A percentile compares a stretch with the other conserved stretches of the same genome.
phyloP scores from a whole-genome alignment of 108 stramenopile species.

The Nitzschia inconspicua region DNA sequence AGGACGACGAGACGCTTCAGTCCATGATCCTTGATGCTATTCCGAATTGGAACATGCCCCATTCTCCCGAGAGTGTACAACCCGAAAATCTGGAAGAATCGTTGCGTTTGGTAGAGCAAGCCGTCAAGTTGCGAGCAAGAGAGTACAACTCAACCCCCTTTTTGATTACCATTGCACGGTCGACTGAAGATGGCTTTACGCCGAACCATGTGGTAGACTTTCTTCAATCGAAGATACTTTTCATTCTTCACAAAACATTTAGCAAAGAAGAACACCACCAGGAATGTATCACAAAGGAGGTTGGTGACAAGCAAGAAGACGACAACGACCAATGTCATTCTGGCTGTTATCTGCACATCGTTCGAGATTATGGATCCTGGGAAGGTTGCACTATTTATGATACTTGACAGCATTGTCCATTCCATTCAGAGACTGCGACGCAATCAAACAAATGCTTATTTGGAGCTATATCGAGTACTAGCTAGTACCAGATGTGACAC shows the following conservation, averaged over 20 bases:
- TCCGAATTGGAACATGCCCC: slow-evolving; percentile 39
- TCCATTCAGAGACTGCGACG: too few species aligned
- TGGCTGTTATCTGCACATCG: slow-evolving; percentile 13
- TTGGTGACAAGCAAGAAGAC: too few species aligned
- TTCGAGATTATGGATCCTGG: slow-evolving; percentile 47
- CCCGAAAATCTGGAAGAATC: slow-evolving; percentile 1
- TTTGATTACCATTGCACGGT: slow-evolving; percentile 50
- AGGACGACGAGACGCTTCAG: neutral
- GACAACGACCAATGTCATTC: neutral
- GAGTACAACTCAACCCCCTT: slow-evolving; percentile 26
- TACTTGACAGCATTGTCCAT: too few species aligned
- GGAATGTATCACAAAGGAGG: too few species aligned
- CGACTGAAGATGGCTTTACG: slow-evolving; percentile 49
- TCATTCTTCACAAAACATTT: slow-evolving; percentile 26
- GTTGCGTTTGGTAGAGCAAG: slow-evolving; percentile 3
- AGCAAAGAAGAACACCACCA: neutral
- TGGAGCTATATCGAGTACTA: too few species aligned
- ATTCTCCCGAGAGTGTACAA: neutral
- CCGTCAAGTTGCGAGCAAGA: neutral
- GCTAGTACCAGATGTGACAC: too few species aligned
- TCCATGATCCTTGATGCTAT: slow-evolving; percentile 34
- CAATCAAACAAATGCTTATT: too few species aligned
- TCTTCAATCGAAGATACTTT: slow-evolving; percentile 33
- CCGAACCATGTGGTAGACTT: slow-evolving; percentile 38
- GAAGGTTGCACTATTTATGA: slow-evolving; percentile 34